Evolutionary conservation across 768 basidiomycete genomes (phyloP).

Genomic region (Fibroporia radiculosa): DNA sequence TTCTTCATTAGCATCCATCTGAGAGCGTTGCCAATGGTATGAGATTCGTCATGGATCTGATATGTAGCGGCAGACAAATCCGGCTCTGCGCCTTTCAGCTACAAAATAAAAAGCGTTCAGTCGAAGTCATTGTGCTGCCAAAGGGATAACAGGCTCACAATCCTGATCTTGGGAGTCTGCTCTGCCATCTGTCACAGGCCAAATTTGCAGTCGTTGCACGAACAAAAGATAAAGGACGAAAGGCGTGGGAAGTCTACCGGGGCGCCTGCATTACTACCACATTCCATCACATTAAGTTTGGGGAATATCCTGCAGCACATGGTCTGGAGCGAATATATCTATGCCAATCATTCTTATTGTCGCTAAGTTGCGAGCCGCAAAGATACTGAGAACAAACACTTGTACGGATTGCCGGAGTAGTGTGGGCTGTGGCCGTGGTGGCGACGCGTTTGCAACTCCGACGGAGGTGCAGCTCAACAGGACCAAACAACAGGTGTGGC

Average conservation of each 20-base stretch:
- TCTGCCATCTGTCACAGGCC: conserved; percentile 18
- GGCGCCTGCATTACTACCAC: conserved; percentile 1
- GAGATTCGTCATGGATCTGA: conserved; percentile 88
- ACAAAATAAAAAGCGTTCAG: not conserved
- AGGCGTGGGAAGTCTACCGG: not conserved
- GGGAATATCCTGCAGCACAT: too few species aligned
- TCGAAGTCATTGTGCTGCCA: not conserved
- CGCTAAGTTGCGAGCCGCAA: too few species aligned
- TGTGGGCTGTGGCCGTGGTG: too few species aligned
- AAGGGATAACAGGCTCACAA: conserved; percentile 11
- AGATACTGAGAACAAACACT: too few species aligned
- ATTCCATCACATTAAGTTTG: too few species aligned
- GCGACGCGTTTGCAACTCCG: conserved; percentile 1
- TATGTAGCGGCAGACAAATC: conserved; percentile 88
- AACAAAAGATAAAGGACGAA: conserved; percentile 5
- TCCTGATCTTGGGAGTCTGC: conserved; percentile 16
- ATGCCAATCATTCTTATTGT: too few species aligned
- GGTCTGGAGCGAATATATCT: too few species aligned
- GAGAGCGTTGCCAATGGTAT: conserved; percentile 91
- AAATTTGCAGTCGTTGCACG: not conserved
- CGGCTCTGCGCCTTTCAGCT: conserved; percentile 80
- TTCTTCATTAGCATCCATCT: conserved; percentile 99
- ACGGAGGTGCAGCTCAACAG: not conserved
- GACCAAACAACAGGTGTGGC: not conserved
- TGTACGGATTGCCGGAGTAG: too few species aligned